A percentile compares a stretch with the other conserved stretches of the same genome.
These are phyloP conservation scores for Phallus indusiatus DNA, from an alignment of 768 basidiomycete species.

Conservation along the genomic window DNA sequence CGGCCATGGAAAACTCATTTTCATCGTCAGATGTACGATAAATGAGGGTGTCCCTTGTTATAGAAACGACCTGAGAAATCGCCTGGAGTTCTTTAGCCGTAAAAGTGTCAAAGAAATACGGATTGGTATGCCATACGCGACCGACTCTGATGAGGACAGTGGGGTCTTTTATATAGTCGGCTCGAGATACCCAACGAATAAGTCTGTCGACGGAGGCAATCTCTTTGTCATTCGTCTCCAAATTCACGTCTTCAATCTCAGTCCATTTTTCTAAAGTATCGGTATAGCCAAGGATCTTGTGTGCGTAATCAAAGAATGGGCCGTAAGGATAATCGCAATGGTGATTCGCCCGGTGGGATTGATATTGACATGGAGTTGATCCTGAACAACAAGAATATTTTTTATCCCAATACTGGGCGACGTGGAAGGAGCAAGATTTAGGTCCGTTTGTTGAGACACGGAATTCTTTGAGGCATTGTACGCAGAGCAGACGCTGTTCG, in stretches of 20 bases:
- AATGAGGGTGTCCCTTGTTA: constrained; percentile 27
- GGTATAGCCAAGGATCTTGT: constrained; percentile 23
- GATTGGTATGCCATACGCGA: constrained; percentile 22
- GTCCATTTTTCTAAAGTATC: constrained; percentile 29
- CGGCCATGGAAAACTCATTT: constrained; percentile 30
- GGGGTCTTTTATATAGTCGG: constrained; percentile 23
- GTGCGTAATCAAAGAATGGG: constrained; percentile 27
- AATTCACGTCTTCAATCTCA: constrained; percentile 26
- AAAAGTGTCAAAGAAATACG: constrained; percentile 31
- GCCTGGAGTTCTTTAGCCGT: constrained; percentile 27
- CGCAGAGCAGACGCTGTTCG: constrained; percentile 29
- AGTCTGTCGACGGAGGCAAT: constrained; percentile 24
- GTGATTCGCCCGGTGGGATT: constrained; percentile 27
- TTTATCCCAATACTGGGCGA: constrained; percentile 26
- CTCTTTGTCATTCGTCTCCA: constrained; percentile 23
- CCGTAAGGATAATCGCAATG: constrained; percentile 35
- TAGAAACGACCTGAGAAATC: constrained; percentile 23
- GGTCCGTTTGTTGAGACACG: constrained; percentile 28
- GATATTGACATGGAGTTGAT: constrained; percentile 26
- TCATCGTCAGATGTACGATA: constrained; percentile 26
- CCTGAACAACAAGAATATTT: constrained; percentile 29
- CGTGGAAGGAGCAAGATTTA: constrained; percentile 31
- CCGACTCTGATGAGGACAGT: constrained; percentile 31
- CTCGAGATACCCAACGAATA: constrained; percentile 28
- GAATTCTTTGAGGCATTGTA: constrained; percentile 32